Conservation (phyloP, 305 asterid genomes). For the Galium porrigens region DNA sequence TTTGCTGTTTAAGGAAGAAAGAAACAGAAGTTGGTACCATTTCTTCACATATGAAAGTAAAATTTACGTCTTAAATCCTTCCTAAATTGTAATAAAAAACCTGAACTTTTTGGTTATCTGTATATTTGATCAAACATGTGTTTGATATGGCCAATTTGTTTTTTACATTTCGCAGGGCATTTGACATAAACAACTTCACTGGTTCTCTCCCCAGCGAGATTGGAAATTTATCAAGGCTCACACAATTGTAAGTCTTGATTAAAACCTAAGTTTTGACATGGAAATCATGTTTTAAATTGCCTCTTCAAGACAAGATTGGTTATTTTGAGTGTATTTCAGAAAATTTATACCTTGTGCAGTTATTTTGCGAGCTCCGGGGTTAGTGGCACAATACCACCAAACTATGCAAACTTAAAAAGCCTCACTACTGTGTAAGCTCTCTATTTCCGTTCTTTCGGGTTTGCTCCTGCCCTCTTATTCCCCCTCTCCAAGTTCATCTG, state of each 20-base stretch:
- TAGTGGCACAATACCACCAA: conserved; percentile 50
- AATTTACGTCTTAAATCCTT: background rate
- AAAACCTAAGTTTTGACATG: background rate
- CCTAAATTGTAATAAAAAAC: background rate
- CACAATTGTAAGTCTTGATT: conserved; percentile 25
- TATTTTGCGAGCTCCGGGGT: conserved; percentile 51
- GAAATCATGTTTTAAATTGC: background rate
- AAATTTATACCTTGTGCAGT: conserved; percentile 23
- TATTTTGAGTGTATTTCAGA: background rate
- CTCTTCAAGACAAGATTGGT: background rate
- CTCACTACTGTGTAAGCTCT: conserved; percentile 38
- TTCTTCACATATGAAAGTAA: background rate
- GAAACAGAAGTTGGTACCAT: background rate
- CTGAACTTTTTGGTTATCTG: background rate
- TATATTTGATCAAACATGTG: background rate
- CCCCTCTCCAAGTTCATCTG: conserved; percentile 10
- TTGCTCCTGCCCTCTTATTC: background rate
- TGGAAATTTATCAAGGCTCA: conserved; percentile 35
- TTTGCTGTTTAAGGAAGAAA: conserved; percentile 1
- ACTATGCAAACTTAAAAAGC: conserved; percentile 36
- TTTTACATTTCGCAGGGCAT: conserved; percentile 25
- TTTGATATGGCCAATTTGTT: background rate
- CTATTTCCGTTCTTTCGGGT: conserved; percentile 2
- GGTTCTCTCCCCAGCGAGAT: conserved; percentile 58
- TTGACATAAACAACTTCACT: conserved; percentile 60